These are phyloP conservation scores for Tricholomella constricta DNA, from an alignment of 768 basidiomycete species.

Conservation along the genomic window DNA sequence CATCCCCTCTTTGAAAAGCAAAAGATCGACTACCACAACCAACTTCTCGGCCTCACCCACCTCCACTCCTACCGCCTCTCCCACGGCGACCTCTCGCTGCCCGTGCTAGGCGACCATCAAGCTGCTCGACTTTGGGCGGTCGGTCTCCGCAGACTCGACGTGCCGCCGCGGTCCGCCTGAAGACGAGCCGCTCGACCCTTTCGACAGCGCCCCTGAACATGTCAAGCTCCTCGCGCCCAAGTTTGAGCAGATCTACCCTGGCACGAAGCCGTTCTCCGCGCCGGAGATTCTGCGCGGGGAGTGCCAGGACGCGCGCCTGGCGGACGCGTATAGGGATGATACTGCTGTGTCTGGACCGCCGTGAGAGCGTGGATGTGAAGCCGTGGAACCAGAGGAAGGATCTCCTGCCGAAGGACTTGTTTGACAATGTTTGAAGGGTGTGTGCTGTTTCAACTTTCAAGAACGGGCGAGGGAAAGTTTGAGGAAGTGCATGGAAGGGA, in stretches of 20 bases:
- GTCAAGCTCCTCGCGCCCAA: slow-evolving; percentile 35
- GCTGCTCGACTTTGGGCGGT: slow-evolving; percentile 83
- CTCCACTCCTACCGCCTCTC: slow-evolving; percentile 76
- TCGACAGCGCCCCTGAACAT: slow-evolving; percentile 34
- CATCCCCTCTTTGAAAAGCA: slow-evolving; percentile 48
- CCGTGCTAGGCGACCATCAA: slow-evolving; percentile 85
- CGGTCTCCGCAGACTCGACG: slow-evolving; percentile 69
- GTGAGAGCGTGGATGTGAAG: slow-evolving; percentile 74
- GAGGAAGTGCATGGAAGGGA: slow-evolving; percentile 51
- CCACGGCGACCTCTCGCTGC: slow-evolving; percentile 80
- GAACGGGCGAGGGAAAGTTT: slow-evolving; percentile 63
- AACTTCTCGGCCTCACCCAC: slow-evolving; percentile 79
- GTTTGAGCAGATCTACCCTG: slow-evolving; percentile 80
- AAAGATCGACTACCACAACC: slow-evolving; percentile 82
- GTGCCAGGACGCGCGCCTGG: slow-evolving; percentile 73
- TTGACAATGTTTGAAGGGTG: slow-evolving; percentile 69
- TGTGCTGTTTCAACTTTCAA: slow-evolving; percentile 67
- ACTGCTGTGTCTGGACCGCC: slow-evolving; percentile 74
- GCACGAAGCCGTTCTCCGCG: slow-evolving; percentile 81
- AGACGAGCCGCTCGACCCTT: slow-evolving; percentile 68
- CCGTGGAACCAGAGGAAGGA: slow-evolving; percentile 84
- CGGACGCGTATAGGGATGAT: slow-evolving; percentile 88
- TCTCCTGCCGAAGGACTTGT: slow-evolving; percentile 62
- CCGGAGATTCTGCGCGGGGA: slow-evolving; percentile 82
- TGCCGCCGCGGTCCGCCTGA: slow-evolving; percentile 67